Evolutionary conservation across 345 rosid species (phyloP), one percentile per base, ranked within the genome.

Genomic region (Citrus hindsii): DNA sequence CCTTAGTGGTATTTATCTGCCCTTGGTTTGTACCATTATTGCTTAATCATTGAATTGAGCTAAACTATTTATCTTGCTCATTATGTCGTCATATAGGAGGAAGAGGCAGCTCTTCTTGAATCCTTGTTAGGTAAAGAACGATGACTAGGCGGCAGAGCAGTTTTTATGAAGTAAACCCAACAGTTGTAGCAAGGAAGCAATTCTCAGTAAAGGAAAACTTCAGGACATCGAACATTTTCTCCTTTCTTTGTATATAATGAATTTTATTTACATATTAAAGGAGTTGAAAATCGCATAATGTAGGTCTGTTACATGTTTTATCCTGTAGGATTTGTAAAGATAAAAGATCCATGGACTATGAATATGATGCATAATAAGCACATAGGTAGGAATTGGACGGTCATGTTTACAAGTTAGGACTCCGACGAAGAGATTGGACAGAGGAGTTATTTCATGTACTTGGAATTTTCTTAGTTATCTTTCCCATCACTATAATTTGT

Each of bases 31-130:
- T 22, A 59, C 38, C 35, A 55, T n/a, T 16, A 28, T 53, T 69
- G 30, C 78, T 69, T 82, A 21, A 64, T 24, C 63, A 16, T 62
- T 77, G 78, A 81, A 55, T 76, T 56, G 27, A 40, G 66, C 68
- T 73, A 28, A 77, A 56, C 14, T 3, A 56, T 9, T 63, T 25
- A 7, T 63, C 10, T 18, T 35, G 35, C 5, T 62, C 28, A 30
- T 37, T 2, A 38, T 1, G 25, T 37, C 7, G 19, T 38, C 66
- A 30, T 76, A 79, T 90, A 93, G 97, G 98, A 92, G 87, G 98
- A 93, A 84, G 98, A 95, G 72, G 94, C 92, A 35, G 94, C 97
- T 77, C 93, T 95, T 62, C 86, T 92, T 65, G 98, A 93, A 81
- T 92, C 95, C 21, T 73, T 92, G 85, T 80, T 89, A 75, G 97